Evolutionary conservation across 2,329 filamentous ascomycete species (phyloP), one percentile per base, ranked within the genome.

Genomic region (Penicillium sp.): DNA sequence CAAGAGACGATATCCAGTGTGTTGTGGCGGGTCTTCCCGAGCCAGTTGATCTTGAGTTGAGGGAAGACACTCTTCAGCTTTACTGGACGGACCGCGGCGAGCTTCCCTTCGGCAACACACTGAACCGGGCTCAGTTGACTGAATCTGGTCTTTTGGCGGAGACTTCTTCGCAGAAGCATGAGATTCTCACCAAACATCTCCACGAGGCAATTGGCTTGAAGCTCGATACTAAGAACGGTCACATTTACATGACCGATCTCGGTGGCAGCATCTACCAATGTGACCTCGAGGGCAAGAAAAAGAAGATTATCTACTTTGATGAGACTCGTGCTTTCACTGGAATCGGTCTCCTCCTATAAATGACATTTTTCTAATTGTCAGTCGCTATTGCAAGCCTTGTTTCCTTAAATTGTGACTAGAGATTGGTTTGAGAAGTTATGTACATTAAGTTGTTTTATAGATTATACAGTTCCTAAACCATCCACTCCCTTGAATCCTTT

Each of bases 11-110:
- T 38, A 70, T 81, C 15, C 73, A 80, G 50, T 63, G 74, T 0
- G 57, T 86, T 2, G 63, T 81, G 3, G 65, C 76, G 4, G 66
- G 67, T 0, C 70, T 85, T 7, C 82, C 83, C 0, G 83, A 86
- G 65, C 81, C 81, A 0, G 82, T 87, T 55, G 83, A 86, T 66
- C 70, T 87, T 0, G 82, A 84, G 29, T 64, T 86, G 2, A 82
- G 85, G 15, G 72, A 75, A 13, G 69, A 72, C 0, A 65, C 68
- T 2, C 67, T 77, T 38, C 71, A 68, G 2, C 71, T 87, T 31
- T 86, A 83, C 68, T 86, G 84, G 84, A 85, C 84, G 0, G 84
- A 86, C 62, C 75, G 84, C 0, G 85, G 84, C 7, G 84, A 86
- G 58, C 71, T 80, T 1, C 84, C 84, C 0, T 63, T 68, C 2